Evolutionary conservation across 78 protist species (phyloP).

Genomic region (Salpingoeca rosetta): DNA sequence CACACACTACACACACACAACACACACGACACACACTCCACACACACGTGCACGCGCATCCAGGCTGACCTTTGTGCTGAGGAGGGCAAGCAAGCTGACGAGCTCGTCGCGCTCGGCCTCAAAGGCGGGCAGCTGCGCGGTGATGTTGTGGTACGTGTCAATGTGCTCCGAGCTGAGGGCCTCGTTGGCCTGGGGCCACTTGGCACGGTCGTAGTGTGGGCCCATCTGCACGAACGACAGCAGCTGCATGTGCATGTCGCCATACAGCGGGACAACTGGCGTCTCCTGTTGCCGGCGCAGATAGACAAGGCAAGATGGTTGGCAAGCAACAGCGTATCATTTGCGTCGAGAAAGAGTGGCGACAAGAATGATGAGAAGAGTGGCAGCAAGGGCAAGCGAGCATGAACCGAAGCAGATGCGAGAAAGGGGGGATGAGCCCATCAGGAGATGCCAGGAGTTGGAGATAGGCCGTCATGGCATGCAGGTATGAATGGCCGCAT

Average conservation of each 20-base stretch:
- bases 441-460: too few relatives aligned
- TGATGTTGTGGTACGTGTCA: constrained; percentile 37
- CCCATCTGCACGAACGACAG: constrained; percentile 27
- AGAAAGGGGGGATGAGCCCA: neutral
- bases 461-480: too few relatives aligned
- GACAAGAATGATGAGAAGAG: too few relatives aligned
- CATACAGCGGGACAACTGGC: constrained; percentile 68
- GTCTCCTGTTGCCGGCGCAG: neutral
- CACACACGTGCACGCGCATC: neutral
- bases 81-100: constrained; percentile 32
- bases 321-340: neutral
- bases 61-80: constrained; percentile 4
- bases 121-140: neutral
- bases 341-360: neutral
- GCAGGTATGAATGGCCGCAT: too few relatives aligned
- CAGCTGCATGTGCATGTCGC: constrained; percentile 64
- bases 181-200: constrained; percentile 21
- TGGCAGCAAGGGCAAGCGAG: too few relatives aligned
- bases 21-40: neutral
- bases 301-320: neutral
- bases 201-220: constrained; percentile 47
- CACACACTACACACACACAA: neutral
- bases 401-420: neutral
- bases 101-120: constrained; percentile 26
- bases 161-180: neutral